Evolutionary conservation across 129 eudicot species (phyloP), one percentile per base, ranked within the genome.

Genomic region (Flaveria ramosissima): DNA sequence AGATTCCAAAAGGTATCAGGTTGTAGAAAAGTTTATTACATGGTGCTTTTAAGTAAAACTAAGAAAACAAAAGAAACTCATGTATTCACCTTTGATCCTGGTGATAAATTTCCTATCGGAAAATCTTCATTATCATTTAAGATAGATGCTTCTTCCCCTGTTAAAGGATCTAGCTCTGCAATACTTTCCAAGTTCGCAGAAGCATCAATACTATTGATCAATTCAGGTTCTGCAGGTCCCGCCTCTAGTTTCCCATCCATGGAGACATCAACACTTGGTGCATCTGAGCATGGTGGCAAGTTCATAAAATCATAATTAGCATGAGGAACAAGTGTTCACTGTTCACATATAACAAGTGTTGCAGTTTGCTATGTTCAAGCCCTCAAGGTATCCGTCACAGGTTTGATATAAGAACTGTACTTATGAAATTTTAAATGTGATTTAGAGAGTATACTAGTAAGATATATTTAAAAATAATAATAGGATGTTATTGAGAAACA

Each of bases 71-170:
- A 1, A 77, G 51, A 17, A 74, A 27, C 42, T 13, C 16, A 32
- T 41, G 64, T 55, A 21, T 70, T 80, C 64, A 91, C 89, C 91
- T 84, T 76, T 30, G 73, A 81, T 32, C 70, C 84, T 42, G 82
- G 45, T 15, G 73, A 72, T 53, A 65, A 48, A 80, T 78, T 72
- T 66, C 81, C 78, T 69, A 81, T 71, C 59, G 52, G 73, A 72
- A 82, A 82, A 66, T 59, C 76, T 13, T 66, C 84, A 42, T 59
- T 83, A 60, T 74, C 72, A 72, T 64, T 80, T 46, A 80, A 76
- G 57, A 83, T 67, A 61, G 83, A 52, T 78, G 86, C 78, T 68
- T 80, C 92, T 70, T 65, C 85, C 60, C 77, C 80, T 60, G 84
- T 76, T 43, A 83, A 83, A 48, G 90, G 84, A 69, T 81, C 89